Percentiles rank a stretch among this genome's conserved stretches.
phyloP scores from a whole-genome alignment of 108 stramenopile genomes.

The Aurantiochytrium sp. region DNA sequence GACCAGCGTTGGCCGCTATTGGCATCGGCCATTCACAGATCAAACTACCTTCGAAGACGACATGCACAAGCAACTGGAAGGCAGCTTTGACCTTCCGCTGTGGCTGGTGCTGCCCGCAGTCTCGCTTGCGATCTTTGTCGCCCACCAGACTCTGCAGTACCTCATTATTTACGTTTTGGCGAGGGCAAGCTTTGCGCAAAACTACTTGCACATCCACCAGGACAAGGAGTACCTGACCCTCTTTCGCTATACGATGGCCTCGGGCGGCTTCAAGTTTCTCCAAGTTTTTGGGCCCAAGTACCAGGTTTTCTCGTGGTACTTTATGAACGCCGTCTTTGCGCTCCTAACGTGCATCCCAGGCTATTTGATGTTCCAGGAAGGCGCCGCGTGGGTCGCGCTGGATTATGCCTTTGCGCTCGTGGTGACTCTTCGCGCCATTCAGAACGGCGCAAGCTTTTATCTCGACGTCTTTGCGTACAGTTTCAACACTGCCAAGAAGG shows the following conservation, averaged over 20 bases:
- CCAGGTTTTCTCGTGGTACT: not conserved
- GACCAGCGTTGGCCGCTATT: too few species aligned
- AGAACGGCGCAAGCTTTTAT: conserved; percentile 7
- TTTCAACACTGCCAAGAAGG: not conserved
- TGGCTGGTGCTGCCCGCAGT: not conserved
- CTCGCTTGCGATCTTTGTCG: not conserved
- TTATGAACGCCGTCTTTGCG: not conserved
- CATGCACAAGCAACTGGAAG: too few species aligned
- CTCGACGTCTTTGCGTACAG: not conserved
- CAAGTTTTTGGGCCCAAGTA: not conserved
- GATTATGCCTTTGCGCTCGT: not conserved
- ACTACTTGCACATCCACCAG: not conserved
- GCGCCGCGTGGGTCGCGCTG: not conserved
- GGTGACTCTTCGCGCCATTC: not conserved
- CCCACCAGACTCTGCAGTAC: not conserved
- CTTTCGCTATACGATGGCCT: not conserved
- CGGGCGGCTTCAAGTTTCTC: not conserved
- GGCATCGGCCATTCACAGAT: too few species aligned
- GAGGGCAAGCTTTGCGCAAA: not conserved
- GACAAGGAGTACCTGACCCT: not conserved
- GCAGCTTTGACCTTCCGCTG: not conserved
- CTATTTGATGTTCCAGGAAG: not conserved
- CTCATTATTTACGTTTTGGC: not conserved
- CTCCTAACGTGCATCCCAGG: not conserved
- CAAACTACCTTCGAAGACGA: too few species aligned